Conservation (phyloP, 2,329 filamentous ascomycete species). For the Amauroascus niger region DNA sequence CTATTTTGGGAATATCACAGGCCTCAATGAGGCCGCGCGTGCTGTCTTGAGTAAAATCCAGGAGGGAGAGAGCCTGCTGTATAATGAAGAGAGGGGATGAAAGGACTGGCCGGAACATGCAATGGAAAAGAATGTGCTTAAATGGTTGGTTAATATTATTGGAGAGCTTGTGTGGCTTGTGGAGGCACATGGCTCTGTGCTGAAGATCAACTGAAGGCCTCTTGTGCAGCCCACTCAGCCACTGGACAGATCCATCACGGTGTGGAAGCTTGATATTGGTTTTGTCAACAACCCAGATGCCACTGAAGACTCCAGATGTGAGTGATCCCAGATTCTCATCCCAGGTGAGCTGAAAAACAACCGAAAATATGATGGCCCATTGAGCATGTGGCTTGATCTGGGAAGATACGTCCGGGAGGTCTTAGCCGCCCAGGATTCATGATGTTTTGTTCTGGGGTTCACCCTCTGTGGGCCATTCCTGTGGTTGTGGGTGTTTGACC, state of each 20-base stretch:
- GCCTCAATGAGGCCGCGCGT: slow-evolving; percentile 19
- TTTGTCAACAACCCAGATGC: slow-evolving; percentile 4
- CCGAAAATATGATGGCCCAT: too few relatives aligned
- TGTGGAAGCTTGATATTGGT: slow-evolving; percentile 1
- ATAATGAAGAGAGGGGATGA: too few relatives aligned
- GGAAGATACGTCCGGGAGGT: too few relatives aligned
- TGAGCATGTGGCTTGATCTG: too few relatives aligned
- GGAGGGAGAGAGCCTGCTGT: not conserved
- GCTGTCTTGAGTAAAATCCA: slow-evolving; percentile 22
- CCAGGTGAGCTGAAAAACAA: slow-evolving; percentile 29
- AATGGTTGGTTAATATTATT: too few relatives aligned
- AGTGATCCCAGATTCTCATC: slow-evolving; percentile 39
- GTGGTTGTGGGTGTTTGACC: too few relatives aligned
- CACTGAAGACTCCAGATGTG: slow-evolving; percentile 22
- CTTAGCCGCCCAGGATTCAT: too few relatives aligned
- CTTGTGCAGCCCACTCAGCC: not conserved
- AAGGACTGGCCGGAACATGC: not conserved
- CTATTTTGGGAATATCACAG: slow-evolving; percentile 22
- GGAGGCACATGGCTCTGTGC: not conserved
- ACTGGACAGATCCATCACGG: not conserved
- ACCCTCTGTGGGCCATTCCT: too few relatives aligned
- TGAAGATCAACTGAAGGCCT: too few relatives aligned
- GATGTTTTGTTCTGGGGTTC: too few relatives aligned
- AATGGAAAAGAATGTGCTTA: not conserved
- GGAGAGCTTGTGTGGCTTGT: not conserved